Percentiles rank a stretch among this genome's conserved stretches.
Evolutionary conservation across 2,329 filamentous ascomycete species (phyloP).

Genomic region (Monosporascus sp.): DNA sequence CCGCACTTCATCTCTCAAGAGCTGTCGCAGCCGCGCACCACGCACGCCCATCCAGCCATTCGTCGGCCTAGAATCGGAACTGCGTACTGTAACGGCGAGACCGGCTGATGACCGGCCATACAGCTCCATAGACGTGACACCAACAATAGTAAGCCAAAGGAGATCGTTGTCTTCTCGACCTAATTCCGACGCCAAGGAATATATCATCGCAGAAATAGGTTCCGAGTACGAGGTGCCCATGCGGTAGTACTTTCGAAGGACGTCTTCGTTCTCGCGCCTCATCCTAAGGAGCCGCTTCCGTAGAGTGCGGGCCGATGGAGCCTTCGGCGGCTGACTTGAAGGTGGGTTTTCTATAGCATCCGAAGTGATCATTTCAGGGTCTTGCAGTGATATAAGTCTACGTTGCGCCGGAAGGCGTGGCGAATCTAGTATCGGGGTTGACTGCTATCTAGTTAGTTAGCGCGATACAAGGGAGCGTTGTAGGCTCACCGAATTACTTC

Average conservation of each 20-base stretch:
- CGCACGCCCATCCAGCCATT: conserved; percentile 78
- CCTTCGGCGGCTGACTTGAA: conserved; percentile 52
- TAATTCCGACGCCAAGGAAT: conserved; percentile 88
- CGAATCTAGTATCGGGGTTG: conserved; percentile 60
- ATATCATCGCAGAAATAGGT: conserved; percentile 89
- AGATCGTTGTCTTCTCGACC: conserved; percentile 96
- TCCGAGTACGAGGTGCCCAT: conserved; percentile 89
- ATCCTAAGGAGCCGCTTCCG: conserved; percentile 69
- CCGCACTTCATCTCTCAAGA: conserved; percentile 88
- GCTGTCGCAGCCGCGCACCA: conserved; percentile 76
- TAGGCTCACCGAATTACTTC: conserved; percentile 78
- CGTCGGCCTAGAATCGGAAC: conserved; percentile 49
- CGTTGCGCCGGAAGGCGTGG: conserved; percentile 55
- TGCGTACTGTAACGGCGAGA: conserved; percentile 56
- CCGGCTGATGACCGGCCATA: conserved; percentile 83
- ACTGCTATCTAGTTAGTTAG: conserved; percentile 38
- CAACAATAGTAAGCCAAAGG: conserved; percentile 91
- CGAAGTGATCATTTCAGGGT: conserved; percentile 40
- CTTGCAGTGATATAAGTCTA: conserved; percentile 52
- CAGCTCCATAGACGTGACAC: conserved; percentile 88
- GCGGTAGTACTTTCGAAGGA: conserved; percentile 78
- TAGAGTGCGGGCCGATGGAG: conserved; percentile 66
- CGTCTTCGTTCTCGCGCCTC: conserved; percentile 68
- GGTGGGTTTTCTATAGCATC: conserved; percentile 49
- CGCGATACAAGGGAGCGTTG: conserved; percentile 21